Conservation (phyloP, 2,329 filamentous ascomycete species). For the Calonectria fujianensis region DNA sequence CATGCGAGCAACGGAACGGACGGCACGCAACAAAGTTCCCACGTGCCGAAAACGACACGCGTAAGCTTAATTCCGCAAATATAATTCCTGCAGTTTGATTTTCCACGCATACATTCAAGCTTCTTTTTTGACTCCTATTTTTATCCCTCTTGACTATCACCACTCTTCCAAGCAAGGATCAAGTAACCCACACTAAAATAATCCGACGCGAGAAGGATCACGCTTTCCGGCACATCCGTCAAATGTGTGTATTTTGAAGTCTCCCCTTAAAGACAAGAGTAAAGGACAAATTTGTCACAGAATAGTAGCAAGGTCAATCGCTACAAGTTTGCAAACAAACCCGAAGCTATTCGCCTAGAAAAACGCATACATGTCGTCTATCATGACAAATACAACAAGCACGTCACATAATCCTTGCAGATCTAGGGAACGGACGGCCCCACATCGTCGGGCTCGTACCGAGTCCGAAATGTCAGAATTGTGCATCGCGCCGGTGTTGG, state of each 20-base stretch:
- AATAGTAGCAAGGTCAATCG: background rate
- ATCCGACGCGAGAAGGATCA: background rate
- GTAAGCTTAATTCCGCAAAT: background rate
- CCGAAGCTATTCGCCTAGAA: background rate
- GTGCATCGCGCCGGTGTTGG: background rate
- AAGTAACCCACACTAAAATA: background rate
- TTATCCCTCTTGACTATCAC: background rate
- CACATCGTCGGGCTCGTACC: background rate
- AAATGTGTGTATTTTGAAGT: background rate
- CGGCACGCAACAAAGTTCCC: background rate
- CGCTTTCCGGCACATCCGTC: background rate
- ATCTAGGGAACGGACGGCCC: background rate
- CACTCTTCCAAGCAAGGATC: too few species aligned
- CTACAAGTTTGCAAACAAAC: background rate
- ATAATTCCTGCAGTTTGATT: background rate
- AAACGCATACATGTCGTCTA: background rate
- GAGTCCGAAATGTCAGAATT: background rate
- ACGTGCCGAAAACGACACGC: background rate
- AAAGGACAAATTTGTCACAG: background rate
- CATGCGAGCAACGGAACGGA: background rate
- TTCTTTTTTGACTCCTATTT: background rate
- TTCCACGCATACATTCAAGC: background rate
- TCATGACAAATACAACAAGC: background rate
- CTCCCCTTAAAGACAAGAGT: background rate
- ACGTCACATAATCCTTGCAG: background rate